Evolutionary conservation across 805 yeast species (phyloP).

Genomic region (Brettanomyces custersianus): DNA sequence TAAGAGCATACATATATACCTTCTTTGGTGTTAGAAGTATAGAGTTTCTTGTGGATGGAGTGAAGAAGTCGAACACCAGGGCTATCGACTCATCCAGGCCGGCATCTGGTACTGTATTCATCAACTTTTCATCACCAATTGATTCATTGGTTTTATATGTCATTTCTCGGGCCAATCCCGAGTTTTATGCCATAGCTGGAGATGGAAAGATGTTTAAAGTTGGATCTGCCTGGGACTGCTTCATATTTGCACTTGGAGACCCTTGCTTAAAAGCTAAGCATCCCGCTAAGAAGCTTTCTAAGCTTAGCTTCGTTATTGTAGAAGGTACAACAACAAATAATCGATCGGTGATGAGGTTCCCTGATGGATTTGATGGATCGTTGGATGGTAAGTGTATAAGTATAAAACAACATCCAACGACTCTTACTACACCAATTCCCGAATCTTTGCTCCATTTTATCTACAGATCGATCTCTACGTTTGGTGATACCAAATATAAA

Average conservation of each 20-base stretch:
- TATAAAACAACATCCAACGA: slow-evolving; percentile 29
- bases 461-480: slow-evolving; percentile 6
- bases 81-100: slow-evolving; percentile 28
- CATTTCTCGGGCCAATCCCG: slow-evolving; percentile 7
- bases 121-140: slow-evolving; percentile 51
- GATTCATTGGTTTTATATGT: slow-evolving; percentile 35
- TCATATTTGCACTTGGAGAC: slow-evolving; percentile 13
- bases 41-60: slow-evolving; percentile 37
- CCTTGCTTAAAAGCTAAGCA: slow-evolving; percentile 16
- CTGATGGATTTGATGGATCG: slow-evolving; percentile 16
- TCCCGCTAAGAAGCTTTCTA: no score
- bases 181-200: slow-evolving; percentile 13
- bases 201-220: slow-evolving; percentile 6
- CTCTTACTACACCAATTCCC: slow-evolving; percentile 28
- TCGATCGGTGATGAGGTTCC: slow-evolving; percentile 58
- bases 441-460: slow-evolving; percentile 7
- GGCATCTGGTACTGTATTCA: slow-evolving; percentile 41
- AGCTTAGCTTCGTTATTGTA: slow-evolving; percentile 51
- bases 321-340: slow-evolving; percentile 90
- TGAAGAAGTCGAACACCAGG: slow-evolving; percentile 32
- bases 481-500: slow-evolving; percentile 11
- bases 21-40: slow-evolving; percentile 24
- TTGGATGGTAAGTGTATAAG: slow-evolving; percentile 27
- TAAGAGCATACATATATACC: slow-evolving; percentile 20
- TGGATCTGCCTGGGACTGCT: slow-evolving; percentile 9